Percentiles rank a stretch among this genome's conserved stretches.
Conservation (phyloP, 805 yeast genomes). For the Ogataea paradorogensis region DNA sequence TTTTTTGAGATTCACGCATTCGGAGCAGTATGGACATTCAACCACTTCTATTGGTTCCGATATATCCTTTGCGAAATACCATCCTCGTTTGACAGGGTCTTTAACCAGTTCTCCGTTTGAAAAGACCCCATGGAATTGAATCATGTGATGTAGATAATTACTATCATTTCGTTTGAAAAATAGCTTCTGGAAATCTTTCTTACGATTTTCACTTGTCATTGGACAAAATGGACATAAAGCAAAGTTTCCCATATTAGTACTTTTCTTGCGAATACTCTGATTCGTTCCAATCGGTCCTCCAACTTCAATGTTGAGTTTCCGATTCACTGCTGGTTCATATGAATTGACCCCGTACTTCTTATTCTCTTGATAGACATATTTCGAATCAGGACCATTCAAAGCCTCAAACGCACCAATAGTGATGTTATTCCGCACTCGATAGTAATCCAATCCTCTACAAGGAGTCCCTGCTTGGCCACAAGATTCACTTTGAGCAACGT, state of each 20-base stretch:
- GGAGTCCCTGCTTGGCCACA: slow-evolving; percentile 8
- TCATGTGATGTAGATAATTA: slow-evolving; percentile 32
- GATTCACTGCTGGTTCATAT: slow-evolving; percentile 26
- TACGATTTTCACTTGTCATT: slow-evolving; percentile 16
- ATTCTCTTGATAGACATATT: slow-evolving; percentile 17
- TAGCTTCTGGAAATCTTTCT: slow-evolving; percentile 16
- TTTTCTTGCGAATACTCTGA: slow-evolving; percentile 5
- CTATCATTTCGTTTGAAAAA: slow-evolving; percentile 31
- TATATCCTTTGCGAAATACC: slow-evolving; percentile 17
- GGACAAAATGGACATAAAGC: slow-evolving; percentile 32
- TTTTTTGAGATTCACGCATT: slow-evolving; percentile 22
- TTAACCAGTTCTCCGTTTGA: slow-evolving; percentile 29
- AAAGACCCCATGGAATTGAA: slow-evolving; percentile 33
- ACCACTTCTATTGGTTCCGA: slow-evolving; percentile 24
- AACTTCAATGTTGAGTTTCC: slow-evolving; percentile 11
- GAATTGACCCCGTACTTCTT: slow-evolving; percentile 16
- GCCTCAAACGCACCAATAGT: slow-evolving; percentile 13
- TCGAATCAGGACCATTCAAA: slow-evolving; percentile 4
- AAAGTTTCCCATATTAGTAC: slow-evolving; percentile 23
- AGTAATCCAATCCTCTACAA: slow-evolving; percentile 14
- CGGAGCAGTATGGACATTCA: slow-evolving; percentile 28
- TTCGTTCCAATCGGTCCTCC: not conserved
- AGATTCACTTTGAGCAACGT: not conserved
- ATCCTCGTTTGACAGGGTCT: slow-evolving; percentile 24
- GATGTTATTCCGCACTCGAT: slow-evolving; percentile 16